Conservation (phyloP, 139 green algal species). For the Zygnema circumcarinatum region DNA sequence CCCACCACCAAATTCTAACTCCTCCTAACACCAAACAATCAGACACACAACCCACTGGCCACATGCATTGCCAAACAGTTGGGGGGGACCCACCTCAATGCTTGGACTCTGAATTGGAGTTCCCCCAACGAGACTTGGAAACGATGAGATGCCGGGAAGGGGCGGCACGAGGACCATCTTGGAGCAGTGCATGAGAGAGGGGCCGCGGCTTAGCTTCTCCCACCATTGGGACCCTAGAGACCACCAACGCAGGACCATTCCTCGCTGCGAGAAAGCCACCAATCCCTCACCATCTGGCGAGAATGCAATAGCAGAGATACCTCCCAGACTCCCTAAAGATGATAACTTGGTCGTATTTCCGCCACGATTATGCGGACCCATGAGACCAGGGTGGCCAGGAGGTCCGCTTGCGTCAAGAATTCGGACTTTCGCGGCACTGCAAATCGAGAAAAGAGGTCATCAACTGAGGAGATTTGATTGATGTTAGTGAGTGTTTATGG, state of each 20-base stretch:
- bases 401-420: conserved; percentile 46
- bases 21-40: no score
- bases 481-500: neutral
- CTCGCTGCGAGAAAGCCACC: conserved; percentile 34
- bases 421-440: conserved; percentile 38
- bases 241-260: conserved; percentile 36
- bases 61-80: no score
- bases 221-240: conserved; percentile 40
- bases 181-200: conserved; percentile 26
- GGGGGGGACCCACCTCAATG: neutral
- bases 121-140: neutral
- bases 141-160: conserved; percentile 31
- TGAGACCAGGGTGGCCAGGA: conserved; percentile 26
- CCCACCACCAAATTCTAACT: no score
- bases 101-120: neutral
- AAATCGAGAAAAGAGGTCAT: neutral
- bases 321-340: conserved; percentile 16
- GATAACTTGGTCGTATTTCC: neutral
- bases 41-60: no score
- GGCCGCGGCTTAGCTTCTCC: conserved; percentile 12
- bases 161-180: conserved; percentile 49
- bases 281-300: conserved; percentile 36
- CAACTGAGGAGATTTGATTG: neutral
- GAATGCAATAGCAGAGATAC: conserved; percentile 46
- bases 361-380: neutral